Evolutionary conservation across 352 stramenopile genomes (phyloP), one percentile per base, ranked within the genome.

Genomic region (Phytophthora aleatoria): DNA sequence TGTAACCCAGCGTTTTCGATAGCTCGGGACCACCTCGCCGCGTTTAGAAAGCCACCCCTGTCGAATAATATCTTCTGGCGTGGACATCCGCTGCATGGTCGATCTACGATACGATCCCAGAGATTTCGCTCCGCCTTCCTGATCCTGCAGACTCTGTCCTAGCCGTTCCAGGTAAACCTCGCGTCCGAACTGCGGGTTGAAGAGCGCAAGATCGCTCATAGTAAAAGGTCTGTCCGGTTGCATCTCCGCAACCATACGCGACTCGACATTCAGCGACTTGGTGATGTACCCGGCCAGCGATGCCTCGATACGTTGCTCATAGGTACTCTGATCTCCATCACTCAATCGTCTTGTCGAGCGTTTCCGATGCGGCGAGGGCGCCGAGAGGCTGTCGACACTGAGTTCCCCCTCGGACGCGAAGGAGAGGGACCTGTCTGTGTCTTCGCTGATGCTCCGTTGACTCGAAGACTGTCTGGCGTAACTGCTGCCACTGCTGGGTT

Each of bases 31-130:
- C 26, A 94, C 80, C 35, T 89, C 82, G 10, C 79, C 87, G 10
- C 81, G 80, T 67, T 95, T 95, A 41, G 86, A 71, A 44, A 95
- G 73, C 87, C 87, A 94, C 28, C 87, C 87, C 57, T 95, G 82
- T 28, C 73, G 65, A 44, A 77, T 76, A 50, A 78, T 73, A 65
- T 73, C 70, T 44, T 42, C 64, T 16, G 61, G 61, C n/a, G 66
- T 70, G 11, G 80, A 85, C 61, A 87, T 76, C 11, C 76, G 74
- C 45, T 85, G 73, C 62, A 85, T 78, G 16, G 81, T 85, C 4
- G 83, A 87, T 73, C 76, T 76, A n/a, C 82, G 79, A 65, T 91
- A 90, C 28, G 77, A 90, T 24, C 67, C 79, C 31, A 90, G 62
- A 15, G 83, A 89, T 44, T 87, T 87, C 15, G 68, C 70, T 59